A percentile compares a stretch with the other conserved stretches of the same genome.
Conservation (phyloP, 164 flowering plant species). For the Platanus orientalis region DNA sequence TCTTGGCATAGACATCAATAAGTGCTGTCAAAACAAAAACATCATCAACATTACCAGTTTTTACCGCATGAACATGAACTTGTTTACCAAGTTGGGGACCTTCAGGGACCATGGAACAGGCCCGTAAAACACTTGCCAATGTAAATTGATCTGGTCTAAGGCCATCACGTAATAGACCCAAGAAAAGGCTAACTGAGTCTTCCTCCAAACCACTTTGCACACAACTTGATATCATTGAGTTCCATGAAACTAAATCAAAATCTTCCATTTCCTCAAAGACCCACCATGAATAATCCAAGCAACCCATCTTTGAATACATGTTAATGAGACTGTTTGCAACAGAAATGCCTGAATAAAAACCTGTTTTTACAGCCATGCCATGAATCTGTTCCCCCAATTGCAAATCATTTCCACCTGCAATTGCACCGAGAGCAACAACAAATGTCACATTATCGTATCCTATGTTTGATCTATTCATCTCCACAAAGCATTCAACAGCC, state of each 20-base stretch:
- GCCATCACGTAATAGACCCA: slow-evolving; percentile 27
- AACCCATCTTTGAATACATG: slow-evolving; percentile 43
- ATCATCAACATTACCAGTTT: slow-evolving; percentile 28
- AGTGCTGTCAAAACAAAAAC: slow-evolving; percentile 49
- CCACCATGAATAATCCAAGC: slow-evolving; percentile 19
- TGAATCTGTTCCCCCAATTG: slow-evolving; percentile 44
- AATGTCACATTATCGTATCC: slow-evolving; percentile 38
- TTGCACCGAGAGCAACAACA: slow-evolving; percentile 32
- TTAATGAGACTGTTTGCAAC: slow-evolving; percentile 48
- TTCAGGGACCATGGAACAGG: slow-evolving; percentile 32
- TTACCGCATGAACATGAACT: slow-evolving; percentile 48
- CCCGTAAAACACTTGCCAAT: slow-evolving; percentile 46
- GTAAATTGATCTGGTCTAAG: slow-evolving; percentile 46
- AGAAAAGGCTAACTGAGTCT: slow-evolving; percentile 30
- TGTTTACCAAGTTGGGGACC: slow-evolving; percentile 33
- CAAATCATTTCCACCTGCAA: slow-evolving; percentile 21
- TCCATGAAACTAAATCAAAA: slow-evolving; percentile 55
- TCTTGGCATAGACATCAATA: slow-evolving; percentile 46
- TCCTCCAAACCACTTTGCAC: slow-evolving; percentile 29
- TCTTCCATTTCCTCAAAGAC: slow-evolving; percentile 39
- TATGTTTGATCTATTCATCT: slow-evolving; percentile 26
- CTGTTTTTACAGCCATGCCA: slow-evolving; percentile 30
- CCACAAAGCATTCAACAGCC: slow-evolving; percentile 35
- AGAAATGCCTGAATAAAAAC: slow-evolving; percentile 26
- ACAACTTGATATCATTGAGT: slow-evolving; percentile 46